phyloP scores from a whole-genome alignment of 2,329 filamentous ascomycete genomes.

The Dendrostoma leiphaemia region DNA sequence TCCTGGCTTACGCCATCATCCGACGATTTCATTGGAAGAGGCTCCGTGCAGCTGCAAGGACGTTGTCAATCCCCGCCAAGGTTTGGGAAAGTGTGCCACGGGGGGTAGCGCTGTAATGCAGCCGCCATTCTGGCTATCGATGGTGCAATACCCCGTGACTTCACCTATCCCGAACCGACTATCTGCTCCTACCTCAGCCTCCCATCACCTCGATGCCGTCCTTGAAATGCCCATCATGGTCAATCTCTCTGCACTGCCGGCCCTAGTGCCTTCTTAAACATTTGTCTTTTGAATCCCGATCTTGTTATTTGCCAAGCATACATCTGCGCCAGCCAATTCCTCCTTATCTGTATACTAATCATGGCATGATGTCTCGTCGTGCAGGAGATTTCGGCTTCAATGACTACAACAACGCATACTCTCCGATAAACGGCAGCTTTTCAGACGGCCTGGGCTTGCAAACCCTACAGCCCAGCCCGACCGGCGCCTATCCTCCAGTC shows the following conservation, averaged over 20 bases:
- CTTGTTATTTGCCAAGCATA: not conserved
- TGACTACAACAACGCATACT: conserved; percentile 53
- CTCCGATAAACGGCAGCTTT: conserved; percentile 46
- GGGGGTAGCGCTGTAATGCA: conserved; percentile 26
- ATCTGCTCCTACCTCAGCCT: conserved; percentile 12
- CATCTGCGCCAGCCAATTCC: not conserved
- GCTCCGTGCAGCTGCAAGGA: conserved; percentile 7
- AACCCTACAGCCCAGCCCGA: conserved; percentile 52
- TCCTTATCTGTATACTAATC: conserved; percentile 33
- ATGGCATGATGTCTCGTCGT: conserved; percentile 41
- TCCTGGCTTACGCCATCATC: conserved; percentile 15
- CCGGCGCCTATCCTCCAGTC: conserved; percentile 41
- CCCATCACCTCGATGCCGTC: not conserved
- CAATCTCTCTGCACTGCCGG: not conserved
- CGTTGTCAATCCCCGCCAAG: conserved; percentile 4
- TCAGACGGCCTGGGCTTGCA: conserved; percentile 42
- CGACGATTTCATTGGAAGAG: conserved; percentile 13
- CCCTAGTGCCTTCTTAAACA: conserved; percentile 8
- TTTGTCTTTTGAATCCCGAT: not conserved
- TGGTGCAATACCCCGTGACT: conserved; percentile 64
- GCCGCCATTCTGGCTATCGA: conserved; percentile 47
- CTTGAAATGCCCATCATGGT: conserved; percentile 16
- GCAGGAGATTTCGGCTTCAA: conserved; percentile 56
- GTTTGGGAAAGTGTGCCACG: conserved; percentile 27
- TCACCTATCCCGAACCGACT: conserved; percentile 20